Evolutionary conservation across 805 yeast species (phyloP), one percentile per base, ranked within the genome.

Genomic region (Ogataea kodamae): DNA sequence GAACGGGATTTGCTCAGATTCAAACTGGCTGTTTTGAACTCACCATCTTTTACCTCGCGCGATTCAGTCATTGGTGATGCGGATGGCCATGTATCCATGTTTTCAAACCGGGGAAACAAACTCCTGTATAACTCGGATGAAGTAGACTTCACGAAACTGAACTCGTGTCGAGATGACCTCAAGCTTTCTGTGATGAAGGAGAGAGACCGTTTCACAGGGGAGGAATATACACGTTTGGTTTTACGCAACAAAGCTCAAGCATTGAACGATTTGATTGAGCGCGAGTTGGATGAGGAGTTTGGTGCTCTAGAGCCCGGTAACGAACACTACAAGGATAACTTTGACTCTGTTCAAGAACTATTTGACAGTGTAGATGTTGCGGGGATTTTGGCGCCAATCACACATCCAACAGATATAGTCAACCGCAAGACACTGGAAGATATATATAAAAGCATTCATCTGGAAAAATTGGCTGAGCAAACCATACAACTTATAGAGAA

Each of bases 361-460:
- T 68, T 78, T 45, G 55, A 58, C 6, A 64, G 70, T 3, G 66
- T 79, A 1, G 70, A 77, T 46, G 54, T 81, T 3, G 73, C 70
- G 18, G 64, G 78, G 26, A 65, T 88, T 12, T 62, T 92, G 40
- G 75, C 81, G 5, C 96, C 97, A 0, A 74, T 92, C 9, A 67
- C 76, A 6, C 83, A 84, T 37, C 92, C 96, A 0, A 68, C 84
- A 3, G 96, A 92, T 47, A 61, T 90, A 2, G 74, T 82, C 1
- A 67, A 69, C 3, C 89, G 86, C 50, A 81, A 80, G 9, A 74
- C 86, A 1, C 65, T 87, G 11, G 70, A 76, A 31, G 73, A 69
- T 42, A 81, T 92, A 0, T 92, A 74, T 57, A 74, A 71, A 36
- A 67, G 72, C 29, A 59, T 63, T 15, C 70, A 73, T n/a, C 61